These are phyloP conservation scores for Bacidia rubella DNA, from an alignment of 495 filamentous ascomycete genomes.

Conservation along the genomic window DNA sequence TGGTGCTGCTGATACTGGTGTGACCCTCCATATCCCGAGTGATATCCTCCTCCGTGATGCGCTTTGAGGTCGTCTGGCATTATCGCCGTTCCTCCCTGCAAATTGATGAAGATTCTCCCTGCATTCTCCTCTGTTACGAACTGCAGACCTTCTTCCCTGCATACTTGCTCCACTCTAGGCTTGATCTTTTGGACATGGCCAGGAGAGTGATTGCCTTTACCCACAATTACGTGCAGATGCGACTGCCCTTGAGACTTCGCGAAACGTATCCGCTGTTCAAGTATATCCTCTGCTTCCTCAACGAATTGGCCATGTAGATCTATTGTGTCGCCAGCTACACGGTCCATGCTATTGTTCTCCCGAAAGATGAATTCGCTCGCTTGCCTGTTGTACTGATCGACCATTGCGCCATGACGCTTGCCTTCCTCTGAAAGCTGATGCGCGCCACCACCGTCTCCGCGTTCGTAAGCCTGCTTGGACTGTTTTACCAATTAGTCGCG, in stretches of 20 bases:
- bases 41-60: constrained; percentile 26
- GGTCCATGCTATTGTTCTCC: constrained; percentile 66
- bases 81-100: constrained; percentile 46
- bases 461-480: constrained; percentile 67
- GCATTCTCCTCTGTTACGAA: constrained; percentile 77
- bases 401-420: constrained; percentile 63
- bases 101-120: constrained; percentile 65
- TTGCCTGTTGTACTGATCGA: constrained; percentile 74
- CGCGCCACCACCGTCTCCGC: constrained; percentile 64
- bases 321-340: constrained; percentile 67
- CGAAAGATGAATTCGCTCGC: constrained; percentile 90
- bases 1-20: constrained; percentile 20
- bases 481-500: constrained; percentile 21
- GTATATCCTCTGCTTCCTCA: constrained; percentile 81
- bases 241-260: constrained; percentile 56
- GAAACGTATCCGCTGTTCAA: constrained; percentile 67
- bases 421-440: constrained; percentile 73
- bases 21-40: constrained; percentile 23
- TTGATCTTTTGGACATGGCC: constrained; percentile 80
- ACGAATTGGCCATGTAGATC: constrained; percentile 91
- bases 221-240: constrained; percentile 70
- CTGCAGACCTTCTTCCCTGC: constrained; percentile 64
- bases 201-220: constrained; percentile 78
- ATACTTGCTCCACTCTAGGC: constrained; percentile 76
- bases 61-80: constrained; percentile 34